Evolutionary conservation across 208 protist genomes (phyloP).

Genomic region (Wallacemonas sp.): DNA sequence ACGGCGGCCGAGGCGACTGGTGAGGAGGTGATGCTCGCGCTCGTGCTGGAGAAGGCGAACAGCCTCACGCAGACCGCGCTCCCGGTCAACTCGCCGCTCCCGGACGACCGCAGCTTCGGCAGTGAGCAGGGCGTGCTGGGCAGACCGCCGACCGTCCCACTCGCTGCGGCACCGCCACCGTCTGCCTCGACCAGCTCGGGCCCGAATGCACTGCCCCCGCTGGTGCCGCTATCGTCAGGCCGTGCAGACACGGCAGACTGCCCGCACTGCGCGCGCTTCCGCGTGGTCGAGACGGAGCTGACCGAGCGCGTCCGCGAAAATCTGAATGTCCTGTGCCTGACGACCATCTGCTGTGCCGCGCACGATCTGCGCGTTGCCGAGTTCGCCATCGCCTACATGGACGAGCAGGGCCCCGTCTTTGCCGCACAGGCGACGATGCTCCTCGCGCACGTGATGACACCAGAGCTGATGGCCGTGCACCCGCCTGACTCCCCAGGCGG

Average conservation of each 20-base stretch:
- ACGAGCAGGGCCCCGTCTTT: constrained; percentile 38
- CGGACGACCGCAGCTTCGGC: neutral
- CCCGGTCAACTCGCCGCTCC: neutral
- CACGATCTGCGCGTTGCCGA: constrained; percentile 42
- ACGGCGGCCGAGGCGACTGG: constrained; percentile 3
- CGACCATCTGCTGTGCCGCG: constrained; percentile 32
- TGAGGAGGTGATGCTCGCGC: constrained; percentile 14
- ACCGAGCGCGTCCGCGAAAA: constrained; percentile 24
- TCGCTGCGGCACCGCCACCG: too few relatives aligned
- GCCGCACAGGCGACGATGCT: constrained; percentile 57
- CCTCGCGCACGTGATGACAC: constrained; percentile 51
- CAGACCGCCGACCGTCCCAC: too few relatives aligned
- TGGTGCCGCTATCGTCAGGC: constrained; percentile 11
- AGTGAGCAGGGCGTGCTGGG: neutral
- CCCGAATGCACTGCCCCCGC: too few relatives aligned
- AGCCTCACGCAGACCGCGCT: neutral
- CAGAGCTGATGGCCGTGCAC: constrained; percentile 47
- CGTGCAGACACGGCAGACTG: too few relatives aligned
- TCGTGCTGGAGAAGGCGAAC: constrained; percentile 10
- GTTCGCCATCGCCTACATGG: constrained; percentile 38
- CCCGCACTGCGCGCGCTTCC: constrained; percentile 28
- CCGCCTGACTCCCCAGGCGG: constrained; percentile 41
- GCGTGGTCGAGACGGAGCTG: constrained; percentile 30
- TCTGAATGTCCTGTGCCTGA: constrained; percentile 29
- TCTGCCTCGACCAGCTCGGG: too few relatives aligned